Evolutionary conservation across 306 rosid genomes (phyloP), one percentile per base, ranked within the genome.

Genomic region (Parietaria judaica): DNA sequence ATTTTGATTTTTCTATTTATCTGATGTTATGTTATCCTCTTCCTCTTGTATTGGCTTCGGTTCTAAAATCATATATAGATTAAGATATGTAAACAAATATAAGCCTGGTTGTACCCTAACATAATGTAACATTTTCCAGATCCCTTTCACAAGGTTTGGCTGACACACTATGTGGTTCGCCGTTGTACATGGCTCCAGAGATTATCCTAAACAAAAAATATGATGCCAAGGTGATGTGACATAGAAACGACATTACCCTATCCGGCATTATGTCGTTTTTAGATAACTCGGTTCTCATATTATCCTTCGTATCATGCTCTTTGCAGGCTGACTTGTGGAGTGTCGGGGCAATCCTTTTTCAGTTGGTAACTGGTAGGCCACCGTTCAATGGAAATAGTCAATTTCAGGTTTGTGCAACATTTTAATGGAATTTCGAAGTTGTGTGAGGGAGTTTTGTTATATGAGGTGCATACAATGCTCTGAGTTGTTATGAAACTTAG

Each of bases 311-410:
- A 14, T 57, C 7, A 14, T 64, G 10, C 70, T 75, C 31, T 56
- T 44, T 79, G 75, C 84, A 94, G 99, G 99, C 97, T 64, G 99
- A 94, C 81, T 82, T 94, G 62, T 88, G 99, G 99, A 94, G 99
- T 63, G 99, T 94, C 55, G 99, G 99, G 56, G 90, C 99, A 68
- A 86, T 88, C 68, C 76, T 94, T 68, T 94, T 80, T 78, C 95
- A 94, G 74, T 82, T 94, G 51, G 86, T 88, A 60, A 85, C 85
- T 8, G 99, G 99, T 69, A 84, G 71, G 73, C 94, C 84, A n/a
- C 99, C 99, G 36, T 94, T 86, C 70, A 74, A 77, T 47, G 99
- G 99, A 68, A 84, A 76, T 73, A 83, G 56, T 73, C 95, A 81
- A 69, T 56, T 70, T 14, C 95, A 94, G 99, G 99, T 92, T 68